phyloP scores from a whole-genome alignment of 192 early-diverging fungal genomes.

The Jimgerdemannia flammicorona region DNA sequence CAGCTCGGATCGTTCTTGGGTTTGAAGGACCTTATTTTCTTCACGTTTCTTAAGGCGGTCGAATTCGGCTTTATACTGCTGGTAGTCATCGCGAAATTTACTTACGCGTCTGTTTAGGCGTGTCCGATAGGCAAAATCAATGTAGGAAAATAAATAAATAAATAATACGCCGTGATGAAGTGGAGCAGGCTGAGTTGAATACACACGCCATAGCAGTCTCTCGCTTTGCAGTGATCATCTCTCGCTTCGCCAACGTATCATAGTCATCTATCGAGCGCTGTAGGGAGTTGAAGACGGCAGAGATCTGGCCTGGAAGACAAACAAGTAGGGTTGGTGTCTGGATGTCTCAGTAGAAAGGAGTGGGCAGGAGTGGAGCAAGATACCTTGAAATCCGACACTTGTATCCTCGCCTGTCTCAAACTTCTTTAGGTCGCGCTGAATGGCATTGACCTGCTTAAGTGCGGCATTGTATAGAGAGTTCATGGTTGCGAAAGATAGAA shows the following conservation, averaged over 20 bases:
- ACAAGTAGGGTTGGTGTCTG: neutral
- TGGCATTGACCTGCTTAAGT: conserved; percentile 48
- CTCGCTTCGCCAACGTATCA: conserved; percentile 49
- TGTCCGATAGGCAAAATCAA: neutral
- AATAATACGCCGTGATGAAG: neutral
- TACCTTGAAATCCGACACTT: conserved; percentile 59
- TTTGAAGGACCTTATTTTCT: conserved; percentile 20
- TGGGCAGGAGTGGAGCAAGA: neutral
- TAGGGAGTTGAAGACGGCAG: conserved; percentile 42
- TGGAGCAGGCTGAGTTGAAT: neutral
- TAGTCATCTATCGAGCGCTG: conserved; percentile 58
- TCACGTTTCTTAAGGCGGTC: conserved; percentile 43
- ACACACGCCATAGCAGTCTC: conserved; percentile 50
- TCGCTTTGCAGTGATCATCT: conserved; percentile 50
- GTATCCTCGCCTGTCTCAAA: conserved; percentile 52
- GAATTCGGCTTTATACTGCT: conserved; percentile 39
- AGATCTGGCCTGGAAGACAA: conserved; percentile 43
- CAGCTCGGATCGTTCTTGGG: neutral
- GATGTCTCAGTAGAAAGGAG: neutral
- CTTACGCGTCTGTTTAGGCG: conserved; percentile 34
- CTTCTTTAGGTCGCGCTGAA: conserved; percentile 47
- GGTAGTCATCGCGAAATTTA: conserved; percentile 50
- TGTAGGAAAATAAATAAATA: neutral
- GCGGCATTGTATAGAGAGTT: conserved; percentile 58
- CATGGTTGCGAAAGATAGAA: conserved; percentile 21